Conservation (phyloP, 1,139 yeast genomes). For the Pneumocystis wakefieldiae region DNA sequence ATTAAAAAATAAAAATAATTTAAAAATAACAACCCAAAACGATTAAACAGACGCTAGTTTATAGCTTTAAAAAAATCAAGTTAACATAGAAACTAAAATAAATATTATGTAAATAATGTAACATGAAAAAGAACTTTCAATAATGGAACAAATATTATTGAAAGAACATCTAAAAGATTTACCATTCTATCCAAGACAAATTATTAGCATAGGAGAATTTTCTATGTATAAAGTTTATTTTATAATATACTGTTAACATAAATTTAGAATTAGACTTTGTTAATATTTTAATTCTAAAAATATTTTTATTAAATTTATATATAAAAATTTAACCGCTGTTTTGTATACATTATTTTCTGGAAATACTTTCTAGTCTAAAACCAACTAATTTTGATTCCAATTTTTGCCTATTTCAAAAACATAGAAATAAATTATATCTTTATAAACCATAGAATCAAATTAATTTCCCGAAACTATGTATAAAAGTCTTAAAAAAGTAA, state of each 20-base stretch:
- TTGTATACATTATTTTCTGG: slow-evolving; percentile 46
- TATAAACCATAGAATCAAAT: slow-evolving; percentile 37
- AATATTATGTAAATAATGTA: neutral
- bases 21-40: neutral
- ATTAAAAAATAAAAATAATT: neutral
- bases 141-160: neutral
- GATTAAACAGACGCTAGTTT: neutral
- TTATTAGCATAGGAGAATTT: slow-evolving; percentile 12
- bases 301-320: slow-evolving; percentile 39
- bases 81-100: neutral
- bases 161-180: slow-evolving; percentile 6
- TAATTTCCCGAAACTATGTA: slow-evolving; percentile 29
- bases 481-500: neutral
- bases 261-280: slow-evolving; percentile 18
- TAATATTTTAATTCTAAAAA: slow-evolving; percentile 11
- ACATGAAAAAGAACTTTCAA: neutral
- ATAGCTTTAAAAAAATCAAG: neutral
- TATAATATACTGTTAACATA: slow-evolving; percentile 21
- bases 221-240: slow-evolving; percentile 20
- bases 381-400: slow-evolving; percentile 35
- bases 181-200: slow-evolving; percentile 8
- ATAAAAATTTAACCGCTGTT: slow-evolving; percentile 28
- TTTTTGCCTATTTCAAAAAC: slow-evolving; percentile 27
- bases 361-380: slow-evolving; percentile 51
- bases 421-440: slow-evolving; percentile 31